Evolutionary conservation across 2,329 filamentous ascomycete species (phyloP), one percentile per base, ranked within the genome.

Genomic region (Epichloe festucae): DNA sequence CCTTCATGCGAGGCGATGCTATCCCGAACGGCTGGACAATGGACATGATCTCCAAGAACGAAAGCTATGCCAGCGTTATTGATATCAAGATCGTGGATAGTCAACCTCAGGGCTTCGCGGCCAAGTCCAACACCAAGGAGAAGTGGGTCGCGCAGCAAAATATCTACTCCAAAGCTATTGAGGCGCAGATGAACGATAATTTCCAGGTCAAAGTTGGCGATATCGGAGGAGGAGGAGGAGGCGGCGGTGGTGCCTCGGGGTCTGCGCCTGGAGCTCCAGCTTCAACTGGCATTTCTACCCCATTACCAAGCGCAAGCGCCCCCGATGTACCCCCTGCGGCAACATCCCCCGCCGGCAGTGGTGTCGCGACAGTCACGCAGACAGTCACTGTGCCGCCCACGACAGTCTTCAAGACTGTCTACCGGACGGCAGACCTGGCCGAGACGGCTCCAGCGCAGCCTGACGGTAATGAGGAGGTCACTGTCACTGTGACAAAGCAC

Each of bases 101-200:
- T 11, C 61, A 55, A 52, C 55, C 55, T 36, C 54, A 56, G 47
- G 54, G 57, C 4, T 56, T 62, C 39, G 55, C 53, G 2, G 57
- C 55, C 52, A 60, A 62, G 52, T 52, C 59, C 44, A 49, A 56
- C 53, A 34, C 34, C 49, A 56, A 54, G n/a, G 46, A 55, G 45
- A 42, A 53, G 47, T 75, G 67, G 53, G 57, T 63, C 47, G 53
- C 63, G 2, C 59, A 67, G 43, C 67, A 70, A 52, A 64, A 73
- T 58, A 63, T 72, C 50, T 70, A 70, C 60, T 63, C 60, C 51
- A 69, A 67, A 27, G 75, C 70, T 44, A 70, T 77, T 55, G 59
- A 68, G 53, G 59, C 59, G 4, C 74, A 78, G 64, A 70, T 77
- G 61, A 54, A 56, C 36, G 69, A 65, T 54, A 67, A 69, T 59